Conservation (phyloP, 2,329 filamentous ascomycete species). For the Venturia nashicola region DNA sequence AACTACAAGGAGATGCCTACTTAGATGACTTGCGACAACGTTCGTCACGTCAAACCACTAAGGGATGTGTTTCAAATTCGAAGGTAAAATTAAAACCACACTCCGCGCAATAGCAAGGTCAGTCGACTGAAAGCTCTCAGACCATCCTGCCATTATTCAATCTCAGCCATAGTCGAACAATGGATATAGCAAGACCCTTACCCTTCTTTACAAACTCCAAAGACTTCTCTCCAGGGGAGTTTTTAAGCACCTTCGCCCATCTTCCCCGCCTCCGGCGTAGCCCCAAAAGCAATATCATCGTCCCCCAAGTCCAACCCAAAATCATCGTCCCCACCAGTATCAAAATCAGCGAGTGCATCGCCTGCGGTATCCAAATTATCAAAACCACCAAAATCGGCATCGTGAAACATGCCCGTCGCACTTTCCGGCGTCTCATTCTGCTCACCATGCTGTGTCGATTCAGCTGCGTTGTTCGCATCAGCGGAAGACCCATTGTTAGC, state of each 20-base stretch:
- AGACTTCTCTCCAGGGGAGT: neutral
- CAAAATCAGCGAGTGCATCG: conserved; percentile 32
- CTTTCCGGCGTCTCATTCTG: conserved; percentile 3
- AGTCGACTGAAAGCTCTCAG: neutral
- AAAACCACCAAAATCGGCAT: conserved; percentile 48
- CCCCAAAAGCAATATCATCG: conserved; percentile 55
- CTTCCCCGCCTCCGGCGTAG: neutral
- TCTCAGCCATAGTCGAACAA: neutral
- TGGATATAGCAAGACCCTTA: neutral
- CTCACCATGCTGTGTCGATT: neutral
- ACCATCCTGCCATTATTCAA: neutral
- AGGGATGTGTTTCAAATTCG: no score
- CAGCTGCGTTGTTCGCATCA: neutral
- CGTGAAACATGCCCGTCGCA: conserved; percentile 10
- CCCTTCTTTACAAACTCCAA: neutral
- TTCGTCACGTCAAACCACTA: no score
- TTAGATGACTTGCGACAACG: no score
- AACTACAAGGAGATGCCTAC: no score
- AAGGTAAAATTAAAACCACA: neutral
- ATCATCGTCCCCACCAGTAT: conserved; percentile 36
- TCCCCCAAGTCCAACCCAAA: conserved; percentile 60
- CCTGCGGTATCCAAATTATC: conserved; percentile 55
- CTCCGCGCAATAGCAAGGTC: neutral
- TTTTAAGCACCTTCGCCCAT: neutral
- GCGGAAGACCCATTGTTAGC: neutral